Evolutionary conservation across 768 basidiomycete genomes (phyloP).

Genomic region (Coprinopsis strossmayeri): DNA sequence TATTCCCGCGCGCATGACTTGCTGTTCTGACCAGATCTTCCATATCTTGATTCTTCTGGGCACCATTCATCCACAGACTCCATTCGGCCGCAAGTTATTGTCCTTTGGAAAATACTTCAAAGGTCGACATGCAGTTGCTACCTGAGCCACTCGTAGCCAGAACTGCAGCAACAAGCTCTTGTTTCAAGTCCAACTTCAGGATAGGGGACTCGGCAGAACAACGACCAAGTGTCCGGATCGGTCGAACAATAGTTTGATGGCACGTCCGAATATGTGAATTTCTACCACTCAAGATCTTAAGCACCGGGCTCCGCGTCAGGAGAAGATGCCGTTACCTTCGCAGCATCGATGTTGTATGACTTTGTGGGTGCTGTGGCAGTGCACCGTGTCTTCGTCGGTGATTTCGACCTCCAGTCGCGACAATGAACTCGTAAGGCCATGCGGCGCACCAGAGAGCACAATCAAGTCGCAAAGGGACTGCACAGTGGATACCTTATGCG

Average conservation of each 20-base stretch:
- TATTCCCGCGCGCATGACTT: slow-evolving; percentile 30
- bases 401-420: no score
- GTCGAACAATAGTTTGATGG: slow-evolving; percentile 17
- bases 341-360: slow-evolving; percentile 15
- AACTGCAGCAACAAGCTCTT: no score
- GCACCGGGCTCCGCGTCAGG: no score
- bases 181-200: neutral
- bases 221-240: slow-evolving; percentile 8
- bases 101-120: slow-evolving; percentile 8
- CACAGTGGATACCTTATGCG: no score
- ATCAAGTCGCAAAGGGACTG: no score
- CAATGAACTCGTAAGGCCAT: no score
- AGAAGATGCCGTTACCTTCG: no score
- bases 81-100: slow-evolving; percentile 7
- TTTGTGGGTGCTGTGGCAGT: slow-evolving; percentile 22
- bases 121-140: no score
- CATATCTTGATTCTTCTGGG: neutral
- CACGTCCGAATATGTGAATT: slow-evolving; percentile 8
- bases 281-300: no score
- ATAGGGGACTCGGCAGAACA: neutral
- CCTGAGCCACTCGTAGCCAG: no score
- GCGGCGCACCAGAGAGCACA: no score
- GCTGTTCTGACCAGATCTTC: slow-evolving; percentile 4
- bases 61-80: neutral
- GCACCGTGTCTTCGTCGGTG: no score